Evolutionary conservation across 2,329 filamentous ascomycete genomes (phyloP), one percentile per base, ranked within the genome.

Genomic region (Aphanoascus verrucosus): DNA sequence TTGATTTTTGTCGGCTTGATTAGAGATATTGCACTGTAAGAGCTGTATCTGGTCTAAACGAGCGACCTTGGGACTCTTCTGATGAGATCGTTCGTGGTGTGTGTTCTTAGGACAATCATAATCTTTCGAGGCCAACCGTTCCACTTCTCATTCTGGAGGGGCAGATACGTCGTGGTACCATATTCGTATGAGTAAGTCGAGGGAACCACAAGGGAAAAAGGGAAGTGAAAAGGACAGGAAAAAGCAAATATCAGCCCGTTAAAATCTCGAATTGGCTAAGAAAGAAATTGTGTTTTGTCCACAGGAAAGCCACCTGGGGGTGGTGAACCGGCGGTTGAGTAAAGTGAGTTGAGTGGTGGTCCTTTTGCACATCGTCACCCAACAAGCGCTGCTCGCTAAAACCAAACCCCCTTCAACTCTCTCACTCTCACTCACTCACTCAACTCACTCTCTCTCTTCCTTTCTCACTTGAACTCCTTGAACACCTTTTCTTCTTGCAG

Each of bases 381-480:
- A 20, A 38, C 20, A 45, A 44, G 19, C 19, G 15, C 32, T 46
- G 23, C 50, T 46, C 50, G 42, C 50, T 47, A 53, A 53, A 40
- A n/a, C 50, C 50, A 53, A 53, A 53, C 42, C 50, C 41, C 50
- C 42, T 53, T 53, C 50, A 53, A 53, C 42, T 32, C 42, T 4
- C 50, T 53, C 31, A 15, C 41, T 51, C 38, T 28, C 42, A 28
- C 23, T 28, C 23, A 28, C 23, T 46, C 19, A 46, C 43, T 28
- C n/a, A n/a, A n/a, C n/a, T n/a, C n/a, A 3, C 50, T 52, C 28
- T 37, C 41, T 51, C 38, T 28, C 42, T 41, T 31, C 17, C 28
- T 44, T 37, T 43, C 47, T 49, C n/a, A 41, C 19, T 41, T 17
- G n/a, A 17, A n/a, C 38, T 41, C 38, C 38, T 41, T 19, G n/a